A percentile compares a stretch with the other conserved stretches of the same genome.
These are phyloP conservation scores for Abrus precatorius DNA, from an alignment of 306 rosid species.

Conservation along the genomic window DNA sequence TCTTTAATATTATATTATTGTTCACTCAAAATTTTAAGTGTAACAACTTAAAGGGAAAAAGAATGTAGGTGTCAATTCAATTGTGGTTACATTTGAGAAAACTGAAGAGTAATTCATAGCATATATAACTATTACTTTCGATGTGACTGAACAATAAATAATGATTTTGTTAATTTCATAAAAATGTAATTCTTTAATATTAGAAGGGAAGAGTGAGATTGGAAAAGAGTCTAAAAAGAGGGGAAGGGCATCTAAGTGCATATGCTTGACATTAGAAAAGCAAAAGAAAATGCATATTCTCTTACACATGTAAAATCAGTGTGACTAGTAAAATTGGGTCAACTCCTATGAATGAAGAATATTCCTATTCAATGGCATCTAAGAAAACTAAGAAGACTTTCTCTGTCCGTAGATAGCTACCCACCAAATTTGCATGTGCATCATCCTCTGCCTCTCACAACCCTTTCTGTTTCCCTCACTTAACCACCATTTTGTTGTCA, in stretches of 20 bases:
- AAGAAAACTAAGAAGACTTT: not conserved
- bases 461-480: not conserved
- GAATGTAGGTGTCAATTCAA: no score
- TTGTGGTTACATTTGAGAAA: no score
- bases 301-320: not conserved
- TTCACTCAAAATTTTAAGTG: no score
- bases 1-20: no score
- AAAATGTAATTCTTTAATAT: not conserved
- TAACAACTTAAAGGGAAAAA: no score
- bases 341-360: constrained; percentile 33
- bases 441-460: not conserved
- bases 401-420: not conserved
- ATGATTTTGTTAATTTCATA: no score
- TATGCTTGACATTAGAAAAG: not conserved
- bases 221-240: not conserved
- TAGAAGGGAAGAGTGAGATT: not conserved
- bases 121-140: no score
- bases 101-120: no score
- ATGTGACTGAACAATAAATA: no score
- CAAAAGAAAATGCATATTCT: constrained; percentile 36
- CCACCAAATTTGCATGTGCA: constrained; percentile 17
- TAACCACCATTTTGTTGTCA: not conserved
- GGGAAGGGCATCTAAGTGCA: constrained; percentile 42
- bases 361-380: constrained; percentile 30
- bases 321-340: constrained; percentile 19